phyloP scores from a whole-genome alignment of 371 early-diverging fungal species.

The Mucor mucedo region DNA sequence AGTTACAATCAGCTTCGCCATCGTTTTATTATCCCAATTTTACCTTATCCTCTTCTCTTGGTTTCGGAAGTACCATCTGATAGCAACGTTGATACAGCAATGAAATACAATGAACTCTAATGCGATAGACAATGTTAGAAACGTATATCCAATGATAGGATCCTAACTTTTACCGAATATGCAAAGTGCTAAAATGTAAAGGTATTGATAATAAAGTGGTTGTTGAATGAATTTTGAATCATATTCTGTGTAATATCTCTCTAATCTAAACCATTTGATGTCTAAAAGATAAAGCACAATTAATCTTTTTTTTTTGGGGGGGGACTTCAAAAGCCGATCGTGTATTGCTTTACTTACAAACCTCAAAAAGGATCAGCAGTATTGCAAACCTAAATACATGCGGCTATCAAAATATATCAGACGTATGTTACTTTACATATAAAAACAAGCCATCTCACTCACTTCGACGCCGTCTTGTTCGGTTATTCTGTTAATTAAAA shows the following conservation, averaged over 20 bases:
- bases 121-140: not conserved
- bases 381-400: slow-evolving; percentile 80
- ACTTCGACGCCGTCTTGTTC: slow-evolving; percentile 61
- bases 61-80: slow-evolving; percentile 35
- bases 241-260: slow-evolving; percentile 61
- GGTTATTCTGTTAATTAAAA: slow-evolving; percentile 79
- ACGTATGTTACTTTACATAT: not conserved
- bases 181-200: slow-evolving; percentile 79
- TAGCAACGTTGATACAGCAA: slow-evolving; percentile 38
- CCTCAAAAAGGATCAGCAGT: slow-evolving; percentile 87
- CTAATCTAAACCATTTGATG: slow-evolving; percentile 91
- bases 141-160: not conserved
- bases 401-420: slow-evolving; percentile 44
- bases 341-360: slow-evolving; percentile 56
- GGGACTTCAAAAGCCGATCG: not conserved
- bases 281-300: slow-evolving; percentile 39
- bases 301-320: not conserved
- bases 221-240: slow-evolving; percentile 63
- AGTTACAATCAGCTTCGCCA: too few relatives aligned
- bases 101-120: slow-evolving; percentile 58
- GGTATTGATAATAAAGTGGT: slow-evolving; percentile 76
- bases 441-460: not conserved
- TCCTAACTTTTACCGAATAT: slow-evolving; percentile 58
- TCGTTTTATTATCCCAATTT: not conserved
- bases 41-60: slow-evolving; percentile 26